Evolutionary conservation across 139 green algal species (phyloP).

Genomic region (Picochlorum costavermella): DNA sequence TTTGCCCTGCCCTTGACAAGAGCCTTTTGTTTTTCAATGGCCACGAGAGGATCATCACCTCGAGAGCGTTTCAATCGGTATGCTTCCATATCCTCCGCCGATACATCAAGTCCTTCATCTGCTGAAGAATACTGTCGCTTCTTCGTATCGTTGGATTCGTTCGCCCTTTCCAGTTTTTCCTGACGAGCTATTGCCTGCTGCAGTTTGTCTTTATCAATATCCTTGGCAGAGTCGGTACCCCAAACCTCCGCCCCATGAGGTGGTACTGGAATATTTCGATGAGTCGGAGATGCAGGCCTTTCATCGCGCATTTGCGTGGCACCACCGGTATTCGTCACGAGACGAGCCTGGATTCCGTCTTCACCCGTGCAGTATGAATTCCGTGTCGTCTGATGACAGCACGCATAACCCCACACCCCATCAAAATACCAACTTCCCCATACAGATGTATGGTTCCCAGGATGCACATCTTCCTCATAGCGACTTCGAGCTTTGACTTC

Average conservation of each 20-base stretch:
- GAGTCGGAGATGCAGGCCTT: not conserved
- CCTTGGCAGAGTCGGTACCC: constrained; percentile 43
- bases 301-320: constrained; percentile 54
- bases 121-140: constrained; percentile 70
- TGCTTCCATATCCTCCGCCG: constrained; percentile 96
- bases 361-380: constrained; percentile 88
- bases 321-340: constrained; percentile 39
- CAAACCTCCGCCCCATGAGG: constrained; percentile 35
- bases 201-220: constrained; percentile 70
- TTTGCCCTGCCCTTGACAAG: not conserved
- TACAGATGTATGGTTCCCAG: constrained; percentile 91
- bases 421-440: constrained; percentile 91
- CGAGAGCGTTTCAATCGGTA: constrained; percentile 70
- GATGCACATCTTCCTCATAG: constrained; percentile 94
- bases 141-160: constrained; percentile 56
- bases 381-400: constrained; percentile 76
- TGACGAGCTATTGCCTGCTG: constrained; percentile 57
- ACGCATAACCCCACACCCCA: constrained; percentile 89
- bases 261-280: constrained; percentile 4
- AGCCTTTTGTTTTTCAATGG: constrained; percentile 19
- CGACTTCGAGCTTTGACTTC: constrained; percentile 42
- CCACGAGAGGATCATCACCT: constrained; percentile 67
- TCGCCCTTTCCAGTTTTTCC: constrained; percentile 31
- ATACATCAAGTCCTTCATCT: constrained; percentile 50
- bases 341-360: constrained; percentile 23